phyloP scores from a whole-genome alignment of 495 filamentous ascomycete genomes.

The Mycothermus thermophilus region DNA sequence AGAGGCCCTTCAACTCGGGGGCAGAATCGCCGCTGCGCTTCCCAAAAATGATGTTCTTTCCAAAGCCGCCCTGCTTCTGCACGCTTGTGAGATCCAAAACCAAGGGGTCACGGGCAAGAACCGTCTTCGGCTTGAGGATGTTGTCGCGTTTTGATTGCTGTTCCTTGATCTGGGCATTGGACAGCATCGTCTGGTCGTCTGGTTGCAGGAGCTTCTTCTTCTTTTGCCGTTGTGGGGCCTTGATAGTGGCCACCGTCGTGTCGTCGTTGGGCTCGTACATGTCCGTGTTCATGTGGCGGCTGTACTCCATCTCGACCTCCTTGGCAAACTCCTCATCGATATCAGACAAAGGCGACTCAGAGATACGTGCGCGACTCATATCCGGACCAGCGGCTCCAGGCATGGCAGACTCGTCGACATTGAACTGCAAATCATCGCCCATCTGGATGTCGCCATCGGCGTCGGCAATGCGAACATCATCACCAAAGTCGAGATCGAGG shows the following conservation, averaged over 20 bases:
- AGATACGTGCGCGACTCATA: conserved; percentile 43
- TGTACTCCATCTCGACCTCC: conserved; percentile 39
- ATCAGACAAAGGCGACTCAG: conserved; percentile 55
- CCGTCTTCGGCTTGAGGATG: conserved; percentile 65
- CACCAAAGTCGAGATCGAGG: conserved; percentile 35
- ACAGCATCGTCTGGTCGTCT: conserved; percentile 50
- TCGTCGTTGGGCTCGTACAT: conserved; percentile 46
- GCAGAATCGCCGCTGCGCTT: conserved; percentile 70
- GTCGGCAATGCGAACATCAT: conserved; percentile 40
- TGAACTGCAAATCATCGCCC: conserved; percentile 43
- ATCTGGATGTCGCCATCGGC: conserved; percentile 48
- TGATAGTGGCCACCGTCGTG: conserved; percentile 23
- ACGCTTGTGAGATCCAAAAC: conserved; percentile 78
- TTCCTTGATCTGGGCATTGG: conserved; percentile 49
- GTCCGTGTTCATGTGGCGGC: conserved; percentile 36
- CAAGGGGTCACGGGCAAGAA: conserved; percentile 73
- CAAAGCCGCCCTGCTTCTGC: conserved; percentile 78
- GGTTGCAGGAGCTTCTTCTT: conserved; percentile 59
- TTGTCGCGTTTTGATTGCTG: conserved; percentile 67
- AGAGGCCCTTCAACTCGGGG: conserved; percentile 72
- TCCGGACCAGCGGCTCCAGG: conserved; percentile 27
- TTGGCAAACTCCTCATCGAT: conserved; percentile 44
- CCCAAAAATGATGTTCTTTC: conserved; percentile 63
- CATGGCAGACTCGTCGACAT: conserved; percentile 36
- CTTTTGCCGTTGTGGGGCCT: conserved; percentile 54